Base-by-base conservation (phyloP, 2,329 filamentous ascomycete genomes). In the Lecanosticta acicola region DNA sequence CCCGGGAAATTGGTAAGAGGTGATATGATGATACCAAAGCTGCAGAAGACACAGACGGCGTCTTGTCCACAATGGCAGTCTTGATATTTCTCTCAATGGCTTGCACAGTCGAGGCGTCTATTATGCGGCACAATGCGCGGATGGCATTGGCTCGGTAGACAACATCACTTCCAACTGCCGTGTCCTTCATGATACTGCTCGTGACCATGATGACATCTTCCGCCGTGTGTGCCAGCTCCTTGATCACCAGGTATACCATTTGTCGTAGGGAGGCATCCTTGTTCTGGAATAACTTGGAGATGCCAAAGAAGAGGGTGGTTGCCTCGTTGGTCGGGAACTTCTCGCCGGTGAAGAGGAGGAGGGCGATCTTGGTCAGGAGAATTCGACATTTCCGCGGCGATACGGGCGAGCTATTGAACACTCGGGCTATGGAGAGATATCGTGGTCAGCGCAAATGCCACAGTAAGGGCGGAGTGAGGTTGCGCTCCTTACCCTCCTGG, bases 181-280 rank as follows among this genome's bases (percentile, higher is more conserved):
- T 96, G 68, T 98, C 93, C 76, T 98, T 98, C 93, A 97, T 98
- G 60, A 98, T 96, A 59, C 91, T 96, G 71, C 88, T 94, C 14
- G 93, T 98, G 52, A 96, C 93, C 93, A 98, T 97, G 68, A 98
- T 98, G 55, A 96, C 94, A 77, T 98, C 93, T 74, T 97, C 89
- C 48, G 93, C 93, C 18, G 89, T 95, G 68, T 83, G 82, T 58
- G 91, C 88, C 63, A 98, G 78, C 78, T 98, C 93, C 80, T 97
- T 98, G 75, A 97, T 87, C 66, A 96, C 84, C 57, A 97, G 78
- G 73, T 97, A 94, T 41, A 98, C 91, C 90, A 97, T 96, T 76
- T 98, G 93, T 63, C 93, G 88, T 66, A 98, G 78, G 61, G 88
- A 91, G 62, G 90, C 86, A 84, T 98, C 93, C 72, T 96, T 97